Evolutionary conservation across 257 asterid species (phyloP), one percentile per base, ranked within the genome.

Genomic region (Scutellaria minor): DNA sequence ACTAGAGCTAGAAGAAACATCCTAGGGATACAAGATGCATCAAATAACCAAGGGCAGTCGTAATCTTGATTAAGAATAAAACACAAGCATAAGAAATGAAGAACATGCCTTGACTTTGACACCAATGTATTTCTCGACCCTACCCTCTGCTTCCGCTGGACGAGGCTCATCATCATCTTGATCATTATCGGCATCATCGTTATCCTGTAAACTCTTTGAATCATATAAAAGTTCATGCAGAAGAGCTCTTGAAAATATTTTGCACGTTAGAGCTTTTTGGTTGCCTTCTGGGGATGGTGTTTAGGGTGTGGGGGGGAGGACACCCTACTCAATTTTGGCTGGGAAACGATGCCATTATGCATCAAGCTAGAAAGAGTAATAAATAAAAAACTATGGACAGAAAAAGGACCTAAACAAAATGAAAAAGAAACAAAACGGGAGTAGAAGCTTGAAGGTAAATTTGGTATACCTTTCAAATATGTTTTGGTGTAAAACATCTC

Each of bases 41-140:
- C n/a, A 52, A 52, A 71, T 50, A 47, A 56, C 46, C 6, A 71
- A 52, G 18, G 44, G 40, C 54, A 60, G 76, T 31, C 10, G 64
- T 42, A 61, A 62, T 42, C 65, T 58, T 56, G 50, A 11, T 59
- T 53, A 40, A 20, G 61, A 22, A 60, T 40, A 60, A 46, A 31
- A 68, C 10, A 63, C 35, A 47, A 7, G 69, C 65, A 70, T 46
- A 70, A 56, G 69, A 66, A 15, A n/a, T 14, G 9, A 71, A 64
- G 24, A 58, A 60, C 89, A 73, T 83, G 74, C 99, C 96, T 92
- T 95, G 88, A 95, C 99, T 95, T 92, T 92, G 72, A 95, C 99
- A 71, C 98, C 99, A 61, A 81, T 81, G 85, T 95, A 95, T 76
- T 95, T 95, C 87, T 95, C 99, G 73, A 95, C 85, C 83, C 99